These are phyloP conservation scores for Spiraea crenata DNA, from an alignment of 331 rosid genomes.

Conservation along the genomic window DNA sequence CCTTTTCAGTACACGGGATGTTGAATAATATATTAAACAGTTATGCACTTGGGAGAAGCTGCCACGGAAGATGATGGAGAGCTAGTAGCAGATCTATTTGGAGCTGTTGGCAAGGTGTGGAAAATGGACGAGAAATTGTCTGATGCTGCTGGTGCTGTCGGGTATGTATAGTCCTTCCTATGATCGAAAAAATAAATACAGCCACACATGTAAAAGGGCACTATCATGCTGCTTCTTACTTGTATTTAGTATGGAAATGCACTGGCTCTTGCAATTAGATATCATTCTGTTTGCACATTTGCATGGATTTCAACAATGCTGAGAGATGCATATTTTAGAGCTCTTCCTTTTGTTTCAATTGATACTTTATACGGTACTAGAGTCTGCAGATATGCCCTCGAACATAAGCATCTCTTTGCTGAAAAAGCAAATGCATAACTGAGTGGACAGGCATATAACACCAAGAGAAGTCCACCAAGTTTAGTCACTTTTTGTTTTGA, in stretches of 20 bases:
- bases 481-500: conserved; percentile 9
- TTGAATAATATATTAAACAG: conserved; percentile 24
- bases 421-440: neutral
- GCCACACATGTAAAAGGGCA: neutral
- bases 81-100: conserved; percentile 58
- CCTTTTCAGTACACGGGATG: no score
- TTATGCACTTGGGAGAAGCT: conserved; percentile 73
- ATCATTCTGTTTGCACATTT: no score
- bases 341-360: no score
- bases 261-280: neutral
- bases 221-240: no score
- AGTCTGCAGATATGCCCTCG: no score
- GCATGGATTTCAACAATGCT: no score
- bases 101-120: conserved; percentile 75
- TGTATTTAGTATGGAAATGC: neutral
- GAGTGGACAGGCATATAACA: neutral
- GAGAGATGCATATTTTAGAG: no score
- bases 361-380: no score
- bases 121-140: conserved; percentile 69
- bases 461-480: neutral
- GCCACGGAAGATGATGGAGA: conserved; percentile 65
- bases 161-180: conserved; percentile 42
- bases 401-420: neutral
- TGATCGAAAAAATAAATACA: neutral
- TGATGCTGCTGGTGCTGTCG: conserved; percentile 68